Evolutionary conservation across 2,329 filamentous ascomycete genomes (phyloP), one percentile per base, ranked within the genome.

Genomic region (Ceratocystis diversiconidia): DNA sequence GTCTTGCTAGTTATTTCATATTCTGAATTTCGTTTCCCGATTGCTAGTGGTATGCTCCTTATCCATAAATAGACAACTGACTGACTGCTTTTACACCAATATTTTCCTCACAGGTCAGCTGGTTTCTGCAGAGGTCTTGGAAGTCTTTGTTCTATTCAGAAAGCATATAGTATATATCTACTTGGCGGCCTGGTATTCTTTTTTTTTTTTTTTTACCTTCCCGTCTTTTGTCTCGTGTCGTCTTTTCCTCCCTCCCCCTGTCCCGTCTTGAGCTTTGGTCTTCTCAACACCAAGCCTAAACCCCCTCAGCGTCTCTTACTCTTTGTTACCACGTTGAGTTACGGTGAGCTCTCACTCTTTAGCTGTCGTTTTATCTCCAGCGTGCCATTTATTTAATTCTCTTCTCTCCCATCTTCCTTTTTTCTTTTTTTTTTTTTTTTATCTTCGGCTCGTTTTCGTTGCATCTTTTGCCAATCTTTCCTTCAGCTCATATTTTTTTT

Each of bases 71-170:
- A 52, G 7, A 50, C 48, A 25, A 25, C 22, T 25, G 2, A 25
- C 48, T 25, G 8, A 3, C 12, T 52, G 48, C 48, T 52, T 17
- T 52, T 52, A 52, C 19, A 52, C 8, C 19, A 52, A 52, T 19
- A 52, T 25, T 52, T 25, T 52, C 1, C 48, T 87, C 87, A 87
- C 84, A 87, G 85, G 85, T 86, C 87, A 89, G 87, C 86, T 82
- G 85, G 86, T 79, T 82, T 82, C 87, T 90, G 87, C 87, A 89
- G 86, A 85, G 89, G 84, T 32, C 48, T 67, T 52, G 32, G 3
- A 12, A 36, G 32, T 36, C 32, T 25, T 25, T 15, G 48, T 52
- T 52, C 19, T 52, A 25, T 17, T 25, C 8, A 52, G 19, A 5
- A 52, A 52, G 48, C 48, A 52, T 52, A 52, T 28, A 36, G 55